Percentiles rank a stretch among this genome's conserved stretches.
phyloP scores from a whole-genome alignment of 2,329 filamentous ascomycete species.

The Neonectria sp. region DNA sequence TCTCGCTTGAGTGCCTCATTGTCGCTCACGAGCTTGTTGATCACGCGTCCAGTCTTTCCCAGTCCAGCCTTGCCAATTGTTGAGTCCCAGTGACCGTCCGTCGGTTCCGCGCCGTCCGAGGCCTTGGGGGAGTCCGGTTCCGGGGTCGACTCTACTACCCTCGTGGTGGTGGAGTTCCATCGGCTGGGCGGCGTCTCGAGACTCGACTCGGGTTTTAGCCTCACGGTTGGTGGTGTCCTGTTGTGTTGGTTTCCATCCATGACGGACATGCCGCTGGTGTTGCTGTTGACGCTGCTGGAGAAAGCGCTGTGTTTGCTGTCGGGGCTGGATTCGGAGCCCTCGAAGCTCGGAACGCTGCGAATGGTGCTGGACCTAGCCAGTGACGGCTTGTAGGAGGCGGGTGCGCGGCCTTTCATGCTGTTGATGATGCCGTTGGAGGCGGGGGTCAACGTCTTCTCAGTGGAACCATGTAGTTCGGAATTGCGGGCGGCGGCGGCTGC shows the following conservation, averaged over 20 bases:
- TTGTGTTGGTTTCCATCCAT: constrained; percentile 54
- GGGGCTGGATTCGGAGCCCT: constrained; percentile 63
- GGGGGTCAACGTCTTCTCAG: constrained; percentile 53
- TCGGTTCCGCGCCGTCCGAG: constrained; percentile 54
- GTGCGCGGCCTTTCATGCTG: constrained; percentile 55
- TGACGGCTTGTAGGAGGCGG: constrained; percentile 52
- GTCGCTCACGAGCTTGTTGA: constrained; percentile 85
- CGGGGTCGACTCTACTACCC: constrained; percentile 50
- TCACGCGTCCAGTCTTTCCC: constrained; percentile 83
- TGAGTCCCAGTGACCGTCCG: constrained; percentile 70
- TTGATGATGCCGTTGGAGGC: constrained; percentile 58
- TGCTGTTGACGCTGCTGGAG: constrained; percentile 71
- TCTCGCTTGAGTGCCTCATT: constrained; percentile 85
- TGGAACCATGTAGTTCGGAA: constrained; percentile 50
- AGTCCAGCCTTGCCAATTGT: constrained; percentile 79
- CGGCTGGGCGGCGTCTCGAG: constrained; percentile 49
- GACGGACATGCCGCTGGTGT: constrained; percentile 63
- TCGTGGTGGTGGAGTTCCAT: constrained; percentile 51
- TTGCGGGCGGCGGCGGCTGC: constrained; percentile 36
- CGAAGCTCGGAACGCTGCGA: constrained; percentile 70
- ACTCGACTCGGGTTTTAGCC: constrained; percentile 53
- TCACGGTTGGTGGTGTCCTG: constrained; percentile 52
- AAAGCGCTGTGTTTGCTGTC: constrained; percentile 66
- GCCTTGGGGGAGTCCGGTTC: constrained; percentile 45
- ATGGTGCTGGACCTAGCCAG: constrained; percentile 62